Evolutionary conservation across 192 early-diverging fungal species (phyloP), one percentile per base, ranked within the genome.

Genomic region (Allomyces macrogynus): DNA sequence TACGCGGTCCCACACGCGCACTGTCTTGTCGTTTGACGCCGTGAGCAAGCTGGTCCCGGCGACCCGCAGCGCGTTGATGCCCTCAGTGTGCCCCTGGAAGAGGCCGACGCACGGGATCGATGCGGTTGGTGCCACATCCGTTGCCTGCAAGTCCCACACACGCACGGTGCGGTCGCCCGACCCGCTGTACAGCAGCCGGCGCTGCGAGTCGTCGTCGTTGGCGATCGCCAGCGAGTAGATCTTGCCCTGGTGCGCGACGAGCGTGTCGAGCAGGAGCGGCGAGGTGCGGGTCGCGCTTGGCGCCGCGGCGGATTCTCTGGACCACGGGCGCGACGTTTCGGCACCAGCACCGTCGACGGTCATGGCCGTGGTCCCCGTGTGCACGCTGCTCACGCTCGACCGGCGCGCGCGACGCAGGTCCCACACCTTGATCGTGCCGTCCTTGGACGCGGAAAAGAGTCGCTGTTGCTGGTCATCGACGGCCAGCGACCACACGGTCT

Each of bases 401-500:
- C 16, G 12, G 49, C 64, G 43, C 64, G 18, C 16, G 12, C 64
- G 23, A 42, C 49, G 65, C 68, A 70, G 42, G 27, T 66, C 42
- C 63, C 67, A 71, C 27, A 82, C 81, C 63, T 82, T 82, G 44
- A 82, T 82, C 14, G 71, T 76, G 1, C 77, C 78, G 65, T 82
- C 81, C 9, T 74, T 77, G 61, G 77, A 72, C 5, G 81, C 81
- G 64, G 75, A 77, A 63, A 77, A 80, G 60, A 79, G 76, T 8
- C 78, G 67, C 14, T 72, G 69, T 1, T 66, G 70, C 0, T 65
- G 63, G 5, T 69, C 67, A 60, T 72, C 70, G 1, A 78, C 74
- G 10, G 81, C 79, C 43, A 83, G 67, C 24, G 79, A 78, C 81
- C 81, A 83, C 10, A 83, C 81, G 43, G 74, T 76, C 64, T 80